Conservation (phyloP, 2,329 filamentous ascomycete species). For the Pestalotiopsis sp. region DNA sequence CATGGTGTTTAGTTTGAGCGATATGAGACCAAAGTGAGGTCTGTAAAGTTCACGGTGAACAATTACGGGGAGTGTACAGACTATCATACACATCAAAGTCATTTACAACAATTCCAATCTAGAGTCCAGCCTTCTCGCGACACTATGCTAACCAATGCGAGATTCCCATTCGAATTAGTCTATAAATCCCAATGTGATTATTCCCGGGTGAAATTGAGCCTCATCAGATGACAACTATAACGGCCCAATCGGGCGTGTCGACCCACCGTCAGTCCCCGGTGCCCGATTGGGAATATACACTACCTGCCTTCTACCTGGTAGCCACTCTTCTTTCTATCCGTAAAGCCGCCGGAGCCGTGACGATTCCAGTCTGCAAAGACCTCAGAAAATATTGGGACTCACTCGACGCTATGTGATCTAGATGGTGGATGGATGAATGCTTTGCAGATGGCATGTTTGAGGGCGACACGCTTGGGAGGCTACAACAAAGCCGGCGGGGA, state of each 20-base stretch:
- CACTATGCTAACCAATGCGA: no score
- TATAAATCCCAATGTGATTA: background rate
- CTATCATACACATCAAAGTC: no score
- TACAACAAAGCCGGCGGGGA: background rate
- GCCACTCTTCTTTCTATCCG: background rate
- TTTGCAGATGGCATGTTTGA: background rate
- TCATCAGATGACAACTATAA: background rate
- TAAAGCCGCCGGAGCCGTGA: background rate
- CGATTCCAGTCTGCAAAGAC: background rate
- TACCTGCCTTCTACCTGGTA: background rate
- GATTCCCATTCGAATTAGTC: no score
- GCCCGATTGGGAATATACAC: background rate
- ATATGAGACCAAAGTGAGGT: background rate
- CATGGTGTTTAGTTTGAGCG: no score
- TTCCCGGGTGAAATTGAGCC: background rate
- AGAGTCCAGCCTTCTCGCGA: no score
- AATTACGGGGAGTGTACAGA: no score
- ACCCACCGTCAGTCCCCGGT: background rate
- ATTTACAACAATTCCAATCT: no score
- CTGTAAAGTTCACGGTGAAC: background rate
- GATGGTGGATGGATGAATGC: background rate
- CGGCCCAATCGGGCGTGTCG: background rate
- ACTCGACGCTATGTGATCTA: background rate
- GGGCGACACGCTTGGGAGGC: background rate
- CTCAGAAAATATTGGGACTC: background rate